Conservation (phyloP, 257 asterid species). For the Gentiana dahurica region DNA sequence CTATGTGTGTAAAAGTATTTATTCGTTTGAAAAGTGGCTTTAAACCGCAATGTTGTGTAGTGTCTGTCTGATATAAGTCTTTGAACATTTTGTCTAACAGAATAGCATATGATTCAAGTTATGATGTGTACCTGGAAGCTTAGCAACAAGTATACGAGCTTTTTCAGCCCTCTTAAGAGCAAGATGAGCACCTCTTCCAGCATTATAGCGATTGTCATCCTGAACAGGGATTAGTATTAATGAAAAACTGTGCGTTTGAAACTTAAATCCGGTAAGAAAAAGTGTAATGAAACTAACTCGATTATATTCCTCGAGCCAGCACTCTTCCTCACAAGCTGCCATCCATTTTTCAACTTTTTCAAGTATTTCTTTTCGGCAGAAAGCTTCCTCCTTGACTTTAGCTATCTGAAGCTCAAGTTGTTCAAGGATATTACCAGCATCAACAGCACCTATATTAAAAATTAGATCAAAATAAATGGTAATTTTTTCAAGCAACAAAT, state of each 20-base stretch:
- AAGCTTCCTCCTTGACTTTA: slow-evolving; percentile 82
- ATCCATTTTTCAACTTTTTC: slow-evolving; percentile 98
- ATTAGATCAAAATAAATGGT: slow-evolving; percentile 8
- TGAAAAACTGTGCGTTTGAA: not conserved
- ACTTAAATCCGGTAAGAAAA: slow-evolving; percentile 11
- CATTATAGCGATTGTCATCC: slow-evolving; percentile 97
- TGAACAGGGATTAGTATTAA: slow-evolving; percentile 14
- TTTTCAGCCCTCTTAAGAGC: slow-evolving; percentile 91
- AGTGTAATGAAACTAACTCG: slow-evolving; percentile 43
- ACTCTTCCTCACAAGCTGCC: slow-evolving; percentile 89
- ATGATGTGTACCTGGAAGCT: slow-evolving; percentile 65
- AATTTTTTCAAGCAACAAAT: not conserved
- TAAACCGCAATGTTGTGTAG: too few relatives aligned
- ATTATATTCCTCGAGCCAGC: slow-evolving; percentile 98
- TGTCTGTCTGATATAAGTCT: not conserved
- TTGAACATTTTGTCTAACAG: too few relatives aligned
- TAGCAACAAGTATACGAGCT: slow-evolving; percentile 80
- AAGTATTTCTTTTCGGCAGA: slow-evolving; percentile 83
- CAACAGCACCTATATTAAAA: slow-evolving; percentile 56
- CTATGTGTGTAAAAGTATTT: too few relatives aligned
- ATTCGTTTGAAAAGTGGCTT: too few relatives aligned
- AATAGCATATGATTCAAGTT: not conserved
- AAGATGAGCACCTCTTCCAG: slow-evolving; percentile 97
- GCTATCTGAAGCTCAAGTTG: slow-evolving; percentile 88
- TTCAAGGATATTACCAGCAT: slow-evolving; percentile 77